Conservation (phyloP, 768 basidiomycete genomes). For the Gloeophyllum trabeum region DNA sequence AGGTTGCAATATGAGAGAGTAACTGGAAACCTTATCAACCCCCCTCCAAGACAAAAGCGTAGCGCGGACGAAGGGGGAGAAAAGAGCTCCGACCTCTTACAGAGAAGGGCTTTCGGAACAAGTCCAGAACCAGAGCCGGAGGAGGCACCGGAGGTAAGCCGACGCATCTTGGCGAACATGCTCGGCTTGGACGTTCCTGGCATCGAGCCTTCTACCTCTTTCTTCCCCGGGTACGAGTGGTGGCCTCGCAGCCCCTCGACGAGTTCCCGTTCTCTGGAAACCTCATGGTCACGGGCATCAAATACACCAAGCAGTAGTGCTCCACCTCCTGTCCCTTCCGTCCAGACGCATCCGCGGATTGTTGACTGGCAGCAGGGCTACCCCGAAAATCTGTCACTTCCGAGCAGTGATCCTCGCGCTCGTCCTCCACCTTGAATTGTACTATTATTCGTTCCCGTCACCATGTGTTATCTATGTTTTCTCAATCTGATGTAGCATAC, state of each 20-base stretch:
- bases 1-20: conserved; percentile 35
- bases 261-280: conserved; percentile 1
- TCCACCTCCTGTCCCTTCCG: too few relatives aligned
- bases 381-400: background rate
- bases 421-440: too few relatives aligned
- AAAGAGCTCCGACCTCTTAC: conserved; percentile 31
- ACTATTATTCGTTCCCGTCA: too few relatives aligned
- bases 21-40: background rate
- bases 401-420: too few relatives aligned
- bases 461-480: too few relatives aligned
- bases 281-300: background rate
- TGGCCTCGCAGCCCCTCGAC: conserved; percentile 34
- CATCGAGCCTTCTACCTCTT: conserved; percentile 41
- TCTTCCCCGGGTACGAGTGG: conserved; percentile 48
- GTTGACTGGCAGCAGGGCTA: background rate
- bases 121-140: conserved; percentile 12
- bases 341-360: background rate
- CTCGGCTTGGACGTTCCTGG: conserved; percentile 55
- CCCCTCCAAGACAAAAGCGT: conserved; percentile 27
- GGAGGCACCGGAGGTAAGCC: conserved; percentile 32
- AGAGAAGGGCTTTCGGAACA: conserved; percentile 26
- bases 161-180: conserved; percentile 65
- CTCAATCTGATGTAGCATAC: too few relatives aligned
- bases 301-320: too few relatives aligned
- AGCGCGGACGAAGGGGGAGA: conserved; percentile 48